Evolutionary conservation across 2,329 filamentous ascomycete genomes (phyloP).

Genomic region (Pseudogymnoascus sp.): DNA sequence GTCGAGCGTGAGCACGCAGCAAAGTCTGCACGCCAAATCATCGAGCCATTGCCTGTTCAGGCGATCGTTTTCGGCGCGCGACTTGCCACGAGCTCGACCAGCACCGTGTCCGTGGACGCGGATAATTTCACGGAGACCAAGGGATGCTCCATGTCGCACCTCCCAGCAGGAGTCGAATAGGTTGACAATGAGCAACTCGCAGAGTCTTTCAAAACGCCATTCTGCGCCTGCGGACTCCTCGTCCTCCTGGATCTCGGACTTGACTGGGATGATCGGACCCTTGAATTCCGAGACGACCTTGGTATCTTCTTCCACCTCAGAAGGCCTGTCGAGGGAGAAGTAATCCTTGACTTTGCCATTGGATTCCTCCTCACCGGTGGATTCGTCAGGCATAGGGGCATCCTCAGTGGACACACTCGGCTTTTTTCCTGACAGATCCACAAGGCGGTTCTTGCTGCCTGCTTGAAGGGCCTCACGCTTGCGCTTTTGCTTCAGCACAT

Average conservation of each 20-base stretch:
- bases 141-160: constrained; percentile 88
- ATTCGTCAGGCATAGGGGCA: constrained; percentile 45
- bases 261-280: constrained; percentile 69
- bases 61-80: constrained; percentile 63
- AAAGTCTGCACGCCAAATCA: constrained; percentile 87
- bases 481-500: constrained; percentile 87
- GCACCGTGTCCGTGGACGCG: constrained; percentile 87
- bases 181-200: constrained; percentile 88
- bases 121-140: constrained; percentile 89
- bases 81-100: constrained; percentile 65
- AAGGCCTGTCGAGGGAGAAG: constrained; percentile 75
- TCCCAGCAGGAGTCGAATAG: constrained; percentile 94
- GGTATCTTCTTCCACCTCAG: constrained; percentile 75
- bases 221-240: constrained; percentile 69
- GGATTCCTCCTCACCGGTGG: constrained; percentile 56
- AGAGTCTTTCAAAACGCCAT: constrained; percentile 92
- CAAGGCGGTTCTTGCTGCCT: constrained; percentile 80
- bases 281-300: constrained; percentile 97
- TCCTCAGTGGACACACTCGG: constrained; percentile 21
- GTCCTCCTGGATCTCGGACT: constrained; percentile 76
- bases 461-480: constrained; percentile 86
- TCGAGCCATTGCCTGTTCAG: constrained; percentile 84
- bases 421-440: constrained; percentile 68
- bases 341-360: constrained; percentile 64
- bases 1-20: constrained; percentile 94